phyloP scores from a whole-genome alignment of 495 filamentous ascomycete species.

The Hypomontagnella monticulosa region DNA sequence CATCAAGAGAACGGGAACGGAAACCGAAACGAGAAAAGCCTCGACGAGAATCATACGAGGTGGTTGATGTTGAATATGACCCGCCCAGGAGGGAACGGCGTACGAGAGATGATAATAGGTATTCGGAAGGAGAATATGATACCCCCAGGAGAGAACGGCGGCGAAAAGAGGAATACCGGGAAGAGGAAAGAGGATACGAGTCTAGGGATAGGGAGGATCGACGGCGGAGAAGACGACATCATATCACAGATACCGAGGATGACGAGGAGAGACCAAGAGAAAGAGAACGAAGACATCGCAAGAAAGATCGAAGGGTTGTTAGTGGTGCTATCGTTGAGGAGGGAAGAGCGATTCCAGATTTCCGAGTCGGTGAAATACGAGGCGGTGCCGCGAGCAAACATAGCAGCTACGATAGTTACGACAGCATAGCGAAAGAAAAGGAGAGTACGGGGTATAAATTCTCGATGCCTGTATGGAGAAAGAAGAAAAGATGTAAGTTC shows the following conservation, averaged over 20 bases:
- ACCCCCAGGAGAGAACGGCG: constrained; percentile 49
- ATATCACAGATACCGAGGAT: constrained; percentile 29
- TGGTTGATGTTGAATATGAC: constrained; percentile 38
- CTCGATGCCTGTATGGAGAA: constrained; percentile 14
- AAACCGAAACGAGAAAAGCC: constrained; percentile 31
- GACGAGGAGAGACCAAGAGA: constrained; percentile 39
- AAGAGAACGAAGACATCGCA: constrained; percentile 45
- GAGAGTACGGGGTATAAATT: neutral
- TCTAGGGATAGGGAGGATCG: constrained; percentile 45
- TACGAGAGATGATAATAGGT: constrained; percentile 29
- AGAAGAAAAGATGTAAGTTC: constrained; percentile 61
- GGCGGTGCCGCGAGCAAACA: constrained; percentile 47
- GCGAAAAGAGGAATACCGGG: constrained; percentile 44
- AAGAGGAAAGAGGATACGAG: constrained; percentile 42
- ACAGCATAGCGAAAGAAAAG: constrained; percentile 53
- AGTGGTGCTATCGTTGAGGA: constrained; percentile 77
- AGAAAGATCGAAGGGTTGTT: constrained; percentile 66
- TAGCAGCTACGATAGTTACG: constrained; percentile 50
- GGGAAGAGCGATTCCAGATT: constrained; percentile 55
- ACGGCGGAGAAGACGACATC: constrained; percentile 45
- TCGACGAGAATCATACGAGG: constrained; percentile 34
- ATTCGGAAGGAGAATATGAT: constrained; percentile 36
- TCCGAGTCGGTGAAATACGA: constrained; percentile 50
- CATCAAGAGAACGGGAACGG: constrained; percentile 36
- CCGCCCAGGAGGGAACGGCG: constrained; percentile 30